These are phyloP conservation scores for Boletellus sp. DNA, from an alignment of 768 basidiomycete species.

Conservation along the genomic window DNA sequence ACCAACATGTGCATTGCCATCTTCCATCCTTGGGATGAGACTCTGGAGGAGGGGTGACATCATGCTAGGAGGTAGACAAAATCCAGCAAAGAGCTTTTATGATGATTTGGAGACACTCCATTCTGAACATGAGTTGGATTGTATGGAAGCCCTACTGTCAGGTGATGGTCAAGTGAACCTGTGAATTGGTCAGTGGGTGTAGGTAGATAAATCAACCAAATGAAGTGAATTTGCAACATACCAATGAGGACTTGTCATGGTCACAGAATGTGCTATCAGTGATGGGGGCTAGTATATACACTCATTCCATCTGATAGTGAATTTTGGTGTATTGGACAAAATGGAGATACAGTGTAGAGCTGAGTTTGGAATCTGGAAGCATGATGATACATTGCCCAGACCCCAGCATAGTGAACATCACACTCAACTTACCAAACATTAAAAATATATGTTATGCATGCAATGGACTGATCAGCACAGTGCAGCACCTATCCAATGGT, in stretches of 20 bases:
- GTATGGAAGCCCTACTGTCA: neutral
- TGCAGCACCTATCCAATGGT: neutral
- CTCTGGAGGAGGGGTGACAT: constrained; percentile 40
- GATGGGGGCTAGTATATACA: too few species aligned
- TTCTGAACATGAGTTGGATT: neutral
- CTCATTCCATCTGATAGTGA: neutral
- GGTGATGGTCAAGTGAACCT: too few species aligned
- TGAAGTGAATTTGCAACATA: neutral
- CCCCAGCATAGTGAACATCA: neutral
- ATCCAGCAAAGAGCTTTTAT: constrained; percentile 14
- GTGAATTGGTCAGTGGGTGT: neutral
- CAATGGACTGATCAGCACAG: neutral
- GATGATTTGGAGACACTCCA: neutral
- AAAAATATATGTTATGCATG: too few species aligned
- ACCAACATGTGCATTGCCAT: constrained; percentile 32
- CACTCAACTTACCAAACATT: neutral
- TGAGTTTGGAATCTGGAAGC: neutral
- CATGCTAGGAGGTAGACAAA: neutral
- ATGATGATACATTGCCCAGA: neutral
- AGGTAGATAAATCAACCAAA: neutral
- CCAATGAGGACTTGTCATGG: neutral
- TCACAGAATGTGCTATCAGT: neutral
- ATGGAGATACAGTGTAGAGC: neutral
- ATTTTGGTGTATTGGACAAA: neutral
- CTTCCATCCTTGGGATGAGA: constrained; percentile 48